These are phyloP conservation scores for Aspergillus mulundensis DNA, from an alignment of 495 filamentous ascomycete species.

Conservation along the genomic window DNA sequence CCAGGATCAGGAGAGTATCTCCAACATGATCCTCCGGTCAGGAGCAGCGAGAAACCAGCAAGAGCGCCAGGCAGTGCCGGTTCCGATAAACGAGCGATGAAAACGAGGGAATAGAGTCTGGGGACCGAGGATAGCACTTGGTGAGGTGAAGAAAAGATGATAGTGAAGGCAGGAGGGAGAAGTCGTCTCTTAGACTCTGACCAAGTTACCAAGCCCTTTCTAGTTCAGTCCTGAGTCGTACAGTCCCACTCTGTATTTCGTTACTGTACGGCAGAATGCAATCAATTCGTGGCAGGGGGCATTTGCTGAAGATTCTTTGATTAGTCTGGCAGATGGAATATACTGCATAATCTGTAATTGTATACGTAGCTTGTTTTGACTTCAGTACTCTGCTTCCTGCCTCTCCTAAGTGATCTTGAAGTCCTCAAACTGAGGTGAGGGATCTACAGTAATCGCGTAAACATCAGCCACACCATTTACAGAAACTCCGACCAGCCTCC, in stretches of 20 bases:
- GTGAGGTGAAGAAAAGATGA: constrained; percentile 15
- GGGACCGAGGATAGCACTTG: not conserved
- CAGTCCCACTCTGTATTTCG: constrained; percentile 8
- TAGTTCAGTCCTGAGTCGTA: too few relatives aligned
- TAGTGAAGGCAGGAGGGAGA: not conserved
- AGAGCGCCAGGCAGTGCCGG: constrained; percentile 7
- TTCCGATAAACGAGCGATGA: constrained; percentile 3
- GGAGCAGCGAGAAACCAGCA: constrained; percentile 13
- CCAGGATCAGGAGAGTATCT: constrained; percentile 13
- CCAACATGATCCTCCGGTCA: constrained; percentile 16
- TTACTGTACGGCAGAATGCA: not conserved
- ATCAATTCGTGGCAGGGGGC: not conserved
- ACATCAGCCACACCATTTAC: not conserved
- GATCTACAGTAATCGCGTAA: not conserved
- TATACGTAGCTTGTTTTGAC: too few relatives aligned
- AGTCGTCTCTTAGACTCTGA: constrained; percentile 6
- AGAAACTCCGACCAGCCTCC: not conserved
- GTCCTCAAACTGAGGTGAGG: too few relatives aligned
- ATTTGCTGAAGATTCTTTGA: too few relatives aligned
- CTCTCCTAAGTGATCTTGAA: too few relatives aligned
- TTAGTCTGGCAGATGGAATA: too few relatives aligned
- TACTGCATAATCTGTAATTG: too few relatives aligned
- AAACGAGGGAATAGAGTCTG: constrained; percentile 10
- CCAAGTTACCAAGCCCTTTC: constrained; percentile 10
- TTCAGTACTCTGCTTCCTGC: too few relatives aligned